Conservation (phyloP, 1,139 yeast genomes). For the Suhomyces coccinellae region DNA sequence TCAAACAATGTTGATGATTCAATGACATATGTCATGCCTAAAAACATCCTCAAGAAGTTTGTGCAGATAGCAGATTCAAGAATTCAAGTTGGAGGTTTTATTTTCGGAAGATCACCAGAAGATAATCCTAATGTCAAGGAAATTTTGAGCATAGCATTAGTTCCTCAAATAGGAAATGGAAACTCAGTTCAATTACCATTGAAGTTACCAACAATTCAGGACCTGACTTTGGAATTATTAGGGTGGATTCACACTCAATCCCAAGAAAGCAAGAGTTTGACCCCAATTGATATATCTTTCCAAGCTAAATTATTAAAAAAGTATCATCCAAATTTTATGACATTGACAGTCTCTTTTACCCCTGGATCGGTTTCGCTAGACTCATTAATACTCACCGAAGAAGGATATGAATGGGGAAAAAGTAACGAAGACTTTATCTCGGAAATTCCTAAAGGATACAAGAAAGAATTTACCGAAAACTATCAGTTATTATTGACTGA, state of each 20-base stretch:
- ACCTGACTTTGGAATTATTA: conserved; percentile 54
- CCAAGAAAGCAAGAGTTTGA: conserved; percentile 58
- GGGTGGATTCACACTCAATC: conserved; percentile 85
- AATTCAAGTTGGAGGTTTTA: conserved; percentile 77
- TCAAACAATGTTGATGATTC: conserved; percentile 52
- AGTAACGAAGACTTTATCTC: conserved; percentile 58
- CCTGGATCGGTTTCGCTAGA: conserved; percentile 84
- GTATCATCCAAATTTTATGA: conserved; percentile 44
- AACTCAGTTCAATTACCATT: conserved; percentile 65
- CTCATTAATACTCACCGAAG: conserved; percentile 59
- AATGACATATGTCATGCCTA: conserved; percentile 75
- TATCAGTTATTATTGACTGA: conserved; percentile 78
- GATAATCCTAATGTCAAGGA: conserved; percentile 78
- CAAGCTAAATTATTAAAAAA: conserved; percentile 49
- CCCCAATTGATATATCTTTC: conserved; percentile 71
- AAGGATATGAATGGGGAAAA: conserved; percentile 79
- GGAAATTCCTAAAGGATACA: conserved; percentile 62
- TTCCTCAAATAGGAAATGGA: conserved; percentile 84
- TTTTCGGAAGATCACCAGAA: conserved; percentile 74
- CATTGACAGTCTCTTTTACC: conserved; percentile 69
- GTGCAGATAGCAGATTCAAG: conserved; percentile 80
- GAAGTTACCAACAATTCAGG: conserved; percentile 42
- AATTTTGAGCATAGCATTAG: conserved; percentile 69
- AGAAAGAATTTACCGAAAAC: conserved; percentile 56
- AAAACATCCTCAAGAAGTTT: conserved; percentile 74